Evolutionary conservation across 331 rosid genomes (phyloP).

Genomic region (Cydonia oblonga): DNA sequence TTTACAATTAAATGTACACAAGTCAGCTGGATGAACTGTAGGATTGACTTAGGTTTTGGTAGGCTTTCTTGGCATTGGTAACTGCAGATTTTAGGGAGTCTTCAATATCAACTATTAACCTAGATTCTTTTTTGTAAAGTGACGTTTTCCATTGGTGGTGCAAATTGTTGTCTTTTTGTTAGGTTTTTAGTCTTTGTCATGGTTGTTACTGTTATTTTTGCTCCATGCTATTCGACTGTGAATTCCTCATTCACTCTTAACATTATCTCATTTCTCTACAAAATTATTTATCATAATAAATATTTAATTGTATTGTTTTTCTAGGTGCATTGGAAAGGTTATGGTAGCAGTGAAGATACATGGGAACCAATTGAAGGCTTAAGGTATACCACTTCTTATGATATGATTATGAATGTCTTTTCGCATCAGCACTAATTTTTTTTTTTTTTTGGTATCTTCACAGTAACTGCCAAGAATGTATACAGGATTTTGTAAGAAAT

Average conservation of each 20-base stretch:
- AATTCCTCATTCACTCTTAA: neutral
- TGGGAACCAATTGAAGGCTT: slow-evolving; percentile 75
- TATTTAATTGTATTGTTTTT: slow-evolving; percentile 14
- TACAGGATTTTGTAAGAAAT: slow-evolving; percentile 52
- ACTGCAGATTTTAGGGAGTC: neutral
- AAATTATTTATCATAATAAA: slow-evolving; percentile 12
- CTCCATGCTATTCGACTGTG: neutral
- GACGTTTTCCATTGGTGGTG: neutral
- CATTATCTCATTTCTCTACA: neutral
- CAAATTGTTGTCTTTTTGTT: neutral
- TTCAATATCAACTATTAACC: neutral
- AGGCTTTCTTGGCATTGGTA: neutral
- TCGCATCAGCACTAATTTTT: slow-evolving; percentile 11
- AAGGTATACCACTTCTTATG: slow-evolving; percentile 31
- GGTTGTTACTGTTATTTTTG: neutral
- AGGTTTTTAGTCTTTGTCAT: neutral
- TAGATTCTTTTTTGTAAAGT: neutral
- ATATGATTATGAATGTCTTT: slow-evolving; percentile 7
- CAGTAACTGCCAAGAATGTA: slow-evolving; percentile 55
- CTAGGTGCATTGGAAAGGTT: slow-evolving; percentile 88
- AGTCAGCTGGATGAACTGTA: neutral
- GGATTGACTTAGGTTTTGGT: neutral
- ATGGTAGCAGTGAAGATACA: slow-evolving; percentile 50
- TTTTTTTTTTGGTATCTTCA: slow-evolving; percentile 8
- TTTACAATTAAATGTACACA: too few relatives aligned